Conservation (phyloP, 164 flowering plant species). For the Malania oleifera region DNA sequence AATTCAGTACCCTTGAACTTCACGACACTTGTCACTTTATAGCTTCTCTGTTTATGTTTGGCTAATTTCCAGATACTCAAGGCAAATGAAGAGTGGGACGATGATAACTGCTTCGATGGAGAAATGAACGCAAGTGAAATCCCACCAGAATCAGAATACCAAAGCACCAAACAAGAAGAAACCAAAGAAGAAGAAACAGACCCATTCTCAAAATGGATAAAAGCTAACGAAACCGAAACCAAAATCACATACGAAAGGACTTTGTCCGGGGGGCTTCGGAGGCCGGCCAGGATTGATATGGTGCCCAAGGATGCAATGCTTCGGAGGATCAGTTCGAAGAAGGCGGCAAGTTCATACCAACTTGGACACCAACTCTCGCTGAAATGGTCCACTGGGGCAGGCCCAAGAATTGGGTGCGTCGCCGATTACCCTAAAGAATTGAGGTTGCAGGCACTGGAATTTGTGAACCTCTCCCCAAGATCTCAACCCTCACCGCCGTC, state of each 20-base stretch:
- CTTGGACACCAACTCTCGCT: slow-evolving; percentile 18
- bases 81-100: no score
- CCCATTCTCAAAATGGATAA: no score
- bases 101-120: no score
- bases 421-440: slow-evolving; percentile 19
- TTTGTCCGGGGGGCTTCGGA: slow-evolving; percentile 4
- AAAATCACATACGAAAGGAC: slow-evolving; percentile 6
- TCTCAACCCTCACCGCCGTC: no score
- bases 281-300: slow-evolving; percentile 7
- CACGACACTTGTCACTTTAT: no score
- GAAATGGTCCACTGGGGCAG: slow-evolving; percentile 25
- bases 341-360: slow-evolving; percentile 17
- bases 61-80: no score
- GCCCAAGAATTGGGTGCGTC: slow-evolving; percentile 25
- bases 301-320: slow-evolving; percentile 14
- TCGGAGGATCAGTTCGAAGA: slow-evolving; percentile 19
- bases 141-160: no score
- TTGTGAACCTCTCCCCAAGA: slow-evolving; percentile 16
- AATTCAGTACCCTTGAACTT: no score
- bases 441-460: slow-evolving; percentile 16
- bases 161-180: no score
- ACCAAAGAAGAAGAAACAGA: no score
- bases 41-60: no score
- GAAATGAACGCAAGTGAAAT: no score
- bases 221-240: neutral